Base-by-base conservation (phyloP, 176 grass and related monocot genomes). In the Luzula sylvatica region DNA sequence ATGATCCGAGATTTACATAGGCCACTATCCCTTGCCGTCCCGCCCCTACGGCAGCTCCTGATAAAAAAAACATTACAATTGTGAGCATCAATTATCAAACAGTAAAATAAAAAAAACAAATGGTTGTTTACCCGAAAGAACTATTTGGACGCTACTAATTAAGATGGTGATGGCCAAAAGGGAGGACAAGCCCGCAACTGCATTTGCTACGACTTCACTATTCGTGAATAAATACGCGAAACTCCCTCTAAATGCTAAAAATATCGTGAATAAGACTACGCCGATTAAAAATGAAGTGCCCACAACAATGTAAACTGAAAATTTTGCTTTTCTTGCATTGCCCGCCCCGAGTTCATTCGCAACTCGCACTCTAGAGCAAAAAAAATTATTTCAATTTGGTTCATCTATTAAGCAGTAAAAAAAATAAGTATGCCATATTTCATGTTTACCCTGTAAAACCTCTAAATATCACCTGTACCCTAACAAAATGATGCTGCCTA, bases 281-380 rank as follows among this genome's bases (percentile, higher is more conserved):
- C 92, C 86, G 6, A 90, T 54, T 27, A 72, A 52, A 4, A 71
- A 56, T 5, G 92, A 98, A 15, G 85, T 98, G 24, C 39, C 65
- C 2, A 90, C 81, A 15, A 76, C 70, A n/a, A 90, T 25, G 35
- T 69, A 15, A 58, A 98, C 75, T 2, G 92, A 53, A 61, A 90
- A 90, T 52, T 80, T 90, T 11, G 92, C 92, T 22, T 72, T 79
- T 65, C 73, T 87, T 0, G 92, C 78, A 7, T 20, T 58, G 30
- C 88, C 88, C 3, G 81, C 92, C 6, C 92, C 92, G 0, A 98
- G 81, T 65, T 98, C 92, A 57, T 98, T 98, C 2, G 92, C 88
- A 51, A 98, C 92, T 52, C 86, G 66, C 23, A 98, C 92, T 56
- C 92, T 98, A 74, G 23, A 59, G 11, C 49, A 8, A 51, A 8